phyloP scores from a whole-genome alignment of 257 asterid species.

The Rhazya stricta region DNA sequence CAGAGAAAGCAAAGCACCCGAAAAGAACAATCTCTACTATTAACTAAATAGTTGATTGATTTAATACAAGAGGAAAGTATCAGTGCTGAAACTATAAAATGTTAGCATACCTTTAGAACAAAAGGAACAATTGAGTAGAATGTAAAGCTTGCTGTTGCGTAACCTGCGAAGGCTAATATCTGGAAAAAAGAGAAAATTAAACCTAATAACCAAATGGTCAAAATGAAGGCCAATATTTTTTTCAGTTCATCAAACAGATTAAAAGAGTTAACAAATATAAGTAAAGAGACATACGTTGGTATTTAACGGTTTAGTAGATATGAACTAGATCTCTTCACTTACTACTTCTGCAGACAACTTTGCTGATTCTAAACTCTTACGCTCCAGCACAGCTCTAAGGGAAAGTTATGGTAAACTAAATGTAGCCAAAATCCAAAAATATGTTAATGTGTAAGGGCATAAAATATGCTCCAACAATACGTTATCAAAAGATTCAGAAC shows the following conservation, averaged over 20 bases:
- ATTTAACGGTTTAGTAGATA: not conserved
- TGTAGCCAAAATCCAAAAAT: not conserved
- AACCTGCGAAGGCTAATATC: constrained; percentile 45
- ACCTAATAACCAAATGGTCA: not conserved
- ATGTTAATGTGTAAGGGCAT: not conserved
- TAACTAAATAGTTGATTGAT: not conserved
- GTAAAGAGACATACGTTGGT: not conserved
- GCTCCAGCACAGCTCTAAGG: constrained; percentile 46
- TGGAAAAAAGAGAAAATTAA: constrained; percentile 18
- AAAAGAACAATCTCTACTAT: not conserved
- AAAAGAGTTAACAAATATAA: not conserved
- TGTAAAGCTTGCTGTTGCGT: constrained; percentile 43
- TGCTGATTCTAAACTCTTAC: constrained; percentile 43
- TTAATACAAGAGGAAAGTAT: not conserved
- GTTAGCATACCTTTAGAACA: constrained; percentile 38
- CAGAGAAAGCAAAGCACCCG: not conserved
- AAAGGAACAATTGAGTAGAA: constrained; percentile 49
- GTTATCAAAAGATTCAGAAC: not conserved
- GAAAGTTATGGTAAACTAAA: constrained; percentile 24
- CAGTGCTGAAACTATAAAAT: not conserved
- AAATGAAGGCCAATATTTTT: not conserved
- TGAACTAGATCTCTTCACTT: constrained; percentile 20
- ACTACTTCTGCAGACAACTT: constrained; percentile 55
- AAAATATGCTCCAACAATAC: no score
- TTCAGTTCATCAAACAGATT: not conserved